A percentile compares a stretch with the other conserved stretches of the same genome.
Conservation (phyloP, 495 filamentous ascomycete species). For the Aspergillus mulundensis region DNA sequence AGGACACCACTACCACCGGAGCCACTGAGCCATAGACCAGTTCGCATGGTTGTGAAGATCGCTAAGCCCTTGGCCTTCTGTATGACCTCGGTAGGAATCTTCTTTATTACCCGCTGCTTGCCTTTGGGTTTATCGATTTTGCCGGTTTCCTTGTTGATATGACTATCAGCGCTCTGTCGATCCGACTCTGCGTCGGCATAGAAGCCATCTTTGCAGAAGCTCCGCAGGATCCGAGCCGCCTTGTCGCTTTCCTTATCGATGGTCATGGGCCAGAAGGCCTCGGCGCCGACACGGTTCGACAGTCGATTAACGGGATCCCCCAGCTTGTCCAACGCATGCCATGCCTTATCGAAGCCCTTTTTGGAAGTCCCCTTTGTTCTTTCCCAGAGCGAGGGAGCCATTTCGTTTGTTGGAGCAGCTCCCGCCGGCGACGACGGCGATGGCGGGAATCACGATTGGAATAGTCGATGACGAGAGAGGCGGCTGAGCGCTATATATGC, state of each 20-base stretch:
- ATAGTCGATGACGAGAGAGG: background rate
- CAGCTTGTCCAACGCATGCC: slow-evolving; percentile 48
- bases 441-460: background rate
- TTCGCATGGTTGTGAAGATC: slow-evolving; percentile 91
- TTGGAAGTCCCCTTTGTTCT: slow-evolving; percentile 44
- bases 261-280: slow-evolving; percentile 78
- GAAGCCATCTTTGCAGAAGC: slow-evolving; percentile 75
- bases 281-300: slow-evolving; percentile 67
- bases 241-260: slow-evolving; percentile 81
- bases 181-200: slow-evolving; percentile 41
- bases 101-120: slow-evolving; percentile 70
- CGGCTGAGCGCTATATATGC: slow-evolving; percentile 3
- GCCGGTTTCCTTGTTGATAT: slow-evolving; percentile 26
- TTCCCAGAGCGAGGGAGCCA: slow-evolving; percentile 35
- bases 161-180: slow-evolving; percentile 13
- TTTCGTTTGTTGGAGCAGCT: slow-evolving; percentile 15
- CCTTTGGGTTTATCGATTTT: slow-evolving; percentile 54
- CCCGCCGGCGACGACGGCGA: background rate
- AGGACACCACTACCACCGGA: slow-evolving; percentile 78
- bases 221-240: slow-evolving; percentile 72
- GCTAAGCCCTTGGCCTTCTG: slow-evolving; percentile 81
- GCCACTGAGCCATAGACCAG: slow-evolving; percentile 85
- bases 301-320: slow-evolving; percentile 70
- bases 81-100: slow-evolving; percentile 79
- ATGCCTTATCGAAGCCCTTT: slow-evolving; percentile 54